Evolutionary conservation across 257 asterid genomes (phyloP), one percentile per base, ranked within the genome.

Genomic region (Rauvolfia tetraphylla): DNA sequence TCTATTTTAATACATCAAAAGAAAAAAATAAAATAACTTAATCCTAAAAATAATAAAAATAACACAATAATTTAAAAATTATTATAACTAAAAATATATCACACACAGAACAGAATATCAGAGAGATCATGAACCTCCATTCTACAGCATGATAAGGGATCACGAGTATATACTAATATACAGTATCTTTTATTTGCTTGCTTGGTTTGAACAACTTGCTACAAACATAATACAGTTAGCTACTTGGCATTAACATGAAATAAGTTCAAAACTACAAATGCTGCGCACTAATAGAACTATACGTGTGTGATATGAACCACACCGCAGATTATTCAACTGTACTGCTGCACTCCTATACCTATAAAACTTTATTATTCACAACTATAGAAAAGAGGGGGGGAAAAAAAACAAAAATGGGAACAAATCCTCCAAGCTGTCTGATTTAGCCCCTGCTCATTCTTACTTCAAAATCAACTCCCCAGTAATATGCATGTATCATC

Each of bases 281-380:
- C 61, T 9, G 36, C 51, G 27, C 33, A 38, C 9, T 44, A 49
- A 49, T 34, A 72, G 46, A 17, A 63, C 49, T 62, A 66, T 67
- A n/a, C 8, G 20, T 17, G 17, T 20, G 10, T 22, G 25, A 67
- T 38, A 8, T 38, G 34, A 75, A 51, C 49, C 58, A 23, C 46
- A 4, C 71, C 31, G 49, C 23, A 48, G 68, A 68, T 77, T 68
- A 81, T 77, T 77, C 63, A 81, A 63, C 76, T 68, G 76, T 81
- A 61, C 84, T 39, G 73, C 71, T 49, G 73, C 76, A 39, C 58
- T 18, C 49, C 49, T 78, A 68, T 41, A 23, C 58, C 76, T 59
- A 46, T 46, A 67, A 7, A 66, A 6, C 18, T 61, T 14, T 2
- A 44, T 14, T 48, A 66, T 51, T 46, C 65, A 63, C 63, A 61